A percentile compares a stretch with the other conserved stretches of the same genome.
These are phyloP conservation scores for Colletotrichum paranaense DNA, from an alignment of 2,329 filamentous ascomycete species.

Conservation along the genomic window DNA sequence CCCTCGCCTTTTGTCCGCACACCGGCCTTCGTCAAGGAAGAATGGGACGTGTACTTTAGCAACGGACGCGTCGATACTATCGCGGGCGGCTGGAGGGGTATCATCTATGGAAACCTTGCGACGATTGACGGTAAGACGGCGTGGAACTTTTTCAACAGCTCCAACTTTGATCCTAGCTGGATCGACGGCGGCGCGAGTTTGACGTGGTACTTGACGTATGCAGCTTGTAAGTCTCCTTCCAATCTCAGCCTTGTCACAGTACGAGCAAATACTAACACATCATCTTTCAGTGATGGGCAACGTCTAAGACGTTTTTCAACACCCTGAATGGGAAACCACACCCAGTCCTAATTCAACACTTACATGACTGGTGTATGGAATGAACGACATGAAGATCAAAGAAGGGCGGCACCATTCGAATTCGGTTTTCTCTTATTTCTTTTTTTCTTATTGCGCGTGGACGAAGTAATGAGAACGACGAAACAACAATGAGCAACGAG, in stretches of 20 bases:
- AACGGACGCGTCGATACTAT: slow-evolving; percentile 73
- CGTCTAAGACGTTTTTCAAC: neutral
- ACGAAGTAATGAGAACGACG: slow-evolving; percentile 6
- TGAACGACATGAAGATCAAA: neutral
- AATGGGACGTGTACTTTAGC: slow-evolving; percentile 85
- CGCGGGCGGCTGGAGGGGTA: slow-evolving; percentile 84
- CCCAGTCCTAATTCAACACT: neutral
- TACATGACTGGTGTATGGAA: neutral
- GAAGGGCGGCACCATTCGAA: slow-evolving; percentile 4
- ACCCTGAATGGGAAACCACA: neutral
- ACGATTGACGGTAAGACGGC: slow-evolving; percentile 77
- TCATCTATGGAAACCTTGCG: slow-evolving; percentile 85
- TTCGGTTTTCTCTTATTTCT: neutral
- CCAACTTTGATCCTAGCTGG: slow-evolving; percentile 74
- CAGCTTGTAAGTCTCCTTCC: slow-evolving; percentile 73
- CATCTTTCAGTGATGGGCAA: neutral
- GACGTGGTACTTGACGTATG: slow-evolving; percentile 87
- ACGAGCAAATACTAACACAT: slow-evolving; percentile 9
- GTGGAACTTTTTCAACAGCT: slow-evolving; percentile 79
- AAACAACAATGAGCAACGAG: neutral
- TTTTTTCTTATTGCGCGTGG: neutral
- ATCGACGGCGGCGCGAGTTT: slow-evolving; percentile 85
- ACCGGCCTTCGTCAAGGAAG: slow-evolving; percentile 78
- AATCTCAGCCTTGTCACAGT: neutral
- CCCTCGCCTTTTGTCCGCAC: slow-evolving; percentile 75